A percentile compares a stretch with the other conserved stretches of the same genome.
Evolutionary conservation across 2,329 filamentous ascomycete genomes (phyloP).

Genomic region (Pestalotiopsis sp.): DNA sequence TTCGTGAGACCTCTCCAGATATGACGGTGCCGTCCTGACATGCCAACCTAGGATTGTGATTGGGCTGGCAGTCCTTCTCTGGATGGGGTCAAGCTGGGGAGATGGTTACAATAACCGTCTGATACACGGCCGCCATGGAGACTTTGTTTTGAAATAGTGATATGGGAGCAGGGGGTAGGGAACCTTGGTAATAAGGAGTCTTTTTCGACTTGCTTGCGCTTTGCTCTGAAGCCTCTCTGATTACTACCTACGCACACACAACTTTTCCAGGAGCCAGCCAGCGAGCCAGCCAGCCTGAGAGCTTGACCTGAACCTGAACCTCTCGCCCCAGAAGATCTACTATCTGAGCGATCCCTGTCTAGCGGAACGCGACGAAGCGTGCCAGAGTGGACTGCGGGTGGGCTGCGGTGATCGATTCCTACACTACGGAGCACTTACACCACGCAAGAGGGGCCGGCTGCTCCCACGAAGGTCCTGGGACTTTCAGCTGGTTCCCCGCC

Average conservation of each 20-base stretch:
- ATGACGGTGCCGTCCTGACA: background rate
- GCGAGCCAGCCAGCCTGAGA: background rate
- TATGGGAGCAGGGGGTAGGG: background rate
- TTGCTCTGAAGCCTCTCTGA: too few species aligned
- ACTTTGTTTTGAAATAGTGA: background rate
- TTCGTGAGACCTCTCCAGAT: background rate
- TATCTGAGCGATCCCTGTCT: background rate
- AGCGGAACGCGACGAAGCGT: background rate
- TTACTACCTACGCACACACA: too few species aligned
- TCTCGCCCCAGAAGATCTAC: background rate
- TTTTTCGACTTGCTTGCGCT: too few species aligned
- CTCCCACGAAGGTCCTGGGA: background rate
- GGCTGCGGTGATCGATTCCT: background rate
- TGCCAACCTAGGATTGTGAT: background rate
- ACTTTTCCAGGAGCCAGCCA: too few species aligned
- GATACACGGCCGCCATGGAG: background rate
- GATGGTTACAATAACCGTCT: background rate
- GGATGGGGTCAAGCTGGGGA: background rate
- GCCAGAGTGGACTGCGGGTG: background rate
- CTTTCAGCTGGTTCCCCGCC: background rate
- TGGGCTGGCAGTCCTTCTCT: background rate
- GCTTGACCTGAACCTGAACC: background rate
- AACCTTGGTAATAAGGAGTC: too few species aligned
- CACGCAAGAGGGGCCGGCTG: background rate
- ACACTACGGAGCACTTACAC: too few species aligned